Conservation (phyloP, 345 rosid genomes). For the Reutealis trisperma region DNA sequence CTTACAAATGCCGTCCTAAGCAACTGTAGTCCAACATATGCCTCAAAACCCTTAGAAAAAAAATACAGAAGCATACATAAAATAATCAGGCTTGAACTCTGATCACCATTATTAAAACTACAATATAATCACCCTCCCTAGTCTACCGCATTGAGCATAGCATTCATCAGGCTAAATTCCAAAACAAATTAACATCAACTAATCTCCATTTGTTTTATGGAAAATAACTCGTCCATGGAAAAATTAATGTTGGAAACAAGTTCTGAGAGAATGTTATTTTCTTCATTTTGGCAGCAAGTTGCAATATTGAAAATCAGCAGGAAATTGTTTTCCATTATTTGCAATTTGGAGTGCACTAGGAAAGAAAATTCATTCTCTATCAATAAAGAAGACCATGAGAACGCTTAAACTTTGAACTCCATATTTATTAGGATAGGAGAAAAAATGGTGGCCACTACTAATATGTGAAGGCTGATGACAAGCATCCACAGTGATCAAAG, state of each 20-base stretch:
- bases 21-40: slow-evolving; percentile 82
- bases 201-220: background rate
- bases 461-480: background rate
- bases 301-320: background rate
- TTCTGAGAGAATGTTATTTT: background rate
- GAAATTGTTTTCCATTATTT: background rate
- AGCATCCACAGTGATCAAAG: background rate
- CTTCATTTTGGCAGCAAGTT: background rate
- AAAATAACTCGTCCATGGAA: background rate
- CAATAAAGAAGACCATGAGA: background rate
- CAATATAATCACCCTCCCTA: background rate
- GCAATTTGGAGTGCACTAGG: background rate
- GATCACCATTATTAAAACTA: background rate
- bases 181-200: background rate
- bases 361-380: background rate
- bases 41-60: slow-evolving; percentile 78
- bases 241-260: background rate
- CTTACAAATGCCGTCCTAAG: slow-evolving; percentile 75
- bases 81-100: background rate
- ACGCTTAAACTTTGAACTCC: background rate
- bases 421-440: background rate
- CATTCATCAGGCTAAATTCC: background rate
- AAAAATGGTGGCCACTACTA: background rate
- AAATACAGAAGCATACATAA: slow-evolving; percentile 18
- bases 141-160: background rate